These are phyloP conservation scores for Baudoinia panamericana DNA, from an alignment of 495 filamentous ascomycete species.

Conservation along the genomic window DNA sequence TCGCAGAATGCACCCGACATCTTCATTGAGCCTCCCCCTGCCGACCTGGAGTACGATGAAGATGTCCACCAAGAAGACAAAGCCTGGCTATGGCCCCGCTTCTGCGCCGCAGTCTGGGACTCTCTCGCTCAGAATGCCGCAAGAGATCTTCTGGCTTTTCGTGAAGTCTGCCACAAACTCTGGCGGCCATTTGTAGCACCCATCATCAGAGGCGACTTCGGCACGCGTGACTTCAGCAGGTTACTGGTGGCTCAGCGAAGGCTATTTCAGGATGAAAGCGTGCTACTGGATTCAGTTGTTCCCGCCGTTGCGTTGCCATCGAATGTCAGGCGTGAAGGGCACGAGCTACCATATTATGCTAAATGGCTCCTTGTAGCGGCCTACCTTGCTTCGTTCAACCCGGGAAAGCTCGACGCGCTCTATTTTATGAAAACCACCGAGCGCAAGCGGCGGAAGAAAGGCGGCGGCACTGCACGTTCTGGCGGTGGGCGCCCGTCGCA, in stretches of 20 bases:
- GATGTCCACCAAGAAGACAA: slow-evolving; percentile 38
- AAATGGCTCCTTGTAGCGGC: slow-evolving; percentile 72
- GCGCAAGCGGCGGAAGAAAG: slow-evolving; percentile 35
- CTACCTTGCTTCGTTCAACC: slow-evolving; percentile 85
- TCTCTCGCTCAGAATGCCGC: slow-evolving; percentile 52
- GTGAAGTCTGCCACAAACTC: slow-evolving; percentile 41
- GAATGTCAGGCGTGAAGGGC: slow-evolving; percentile 19
- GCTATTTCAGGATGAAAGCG: slow-evolving; percentile 63
- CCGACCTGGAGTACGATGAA: slow-evolving; percentile 34
- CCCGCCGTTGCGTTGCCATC: slow-evolving; percentile 13
- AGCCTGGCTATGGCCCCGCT: slow-evolving; percentile 59
- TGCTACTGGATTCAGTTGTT: slow-evolving; percentile 53
- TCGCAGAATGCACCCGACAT: slow-evolving; percentile 37
- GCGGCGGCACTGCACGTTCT: slow-evolving; percentile 23
- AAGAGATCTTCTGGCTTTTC: slow-evolving; percentile 50
- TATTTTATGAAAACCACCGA: slow-evolving; percentile 76
- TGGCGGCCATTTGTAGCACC: slow-evolving; percentile 61
- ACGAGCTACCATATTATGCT: slow-evolving; percentile 61
- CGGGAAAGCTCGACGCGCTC: slow-evolving; percentile 58
- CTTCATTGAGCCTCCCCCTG: slow-evolving; percentile 29
- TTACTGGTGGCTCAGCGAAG: slow-evolving; percentile 59
- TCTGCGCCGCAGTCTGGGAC: slow-evolving; percentile 61
- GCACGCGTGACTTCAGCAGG: slow-evolving; percentile 66
- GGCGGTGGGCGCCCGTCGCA: slow-evolving; percentile 19
- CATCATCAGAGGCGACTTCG: slow-evolving; percentile 48